These are phyloP conservation scores for Orbilia quercus DNA, from an alignment of 2,329 filamentous ascomycete species.

Conservation along the genomic window DNA sequence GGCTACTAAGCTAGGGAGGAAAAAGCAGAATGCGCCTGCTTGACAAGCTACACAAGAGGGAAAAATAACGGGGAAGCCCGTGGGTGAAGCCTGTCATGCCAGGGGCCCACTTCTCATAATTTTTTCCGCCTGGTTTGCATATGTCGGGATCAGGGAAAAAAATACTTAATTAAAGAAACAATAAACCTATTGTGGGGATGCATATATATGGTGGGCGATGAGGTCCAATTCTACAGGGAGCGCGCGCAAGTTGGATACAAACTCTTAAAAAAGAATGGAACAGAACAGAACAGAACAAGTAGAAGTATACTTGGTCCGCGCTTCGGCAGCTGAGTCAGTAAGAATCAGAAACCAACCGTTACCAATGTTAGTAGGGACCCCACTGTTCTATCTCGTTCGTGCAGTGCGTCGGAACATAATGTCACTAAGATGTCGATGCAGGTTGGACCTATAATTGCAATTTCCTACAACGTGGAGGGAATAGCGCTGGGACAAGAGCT, in stretches of 20 bases:
- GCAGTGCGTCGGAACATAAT: slow-evolving; percentile 22
- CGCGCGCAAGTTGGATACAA: too few relatives aligned
- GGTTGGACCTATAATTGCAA: slow-evolving; percentile 45
- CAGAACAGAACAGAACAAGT: too few relatives aligned
- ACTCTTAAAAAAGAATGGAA: neutral
- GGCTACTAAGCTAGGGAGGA: neutral
- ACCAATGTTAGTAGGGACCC: slow-evolving; percentile 1
- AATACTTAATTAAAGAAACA: too few relatives aligned
- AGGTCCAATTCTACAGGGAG: slow-evolving; percentile 1
- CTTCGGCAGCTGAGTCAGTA: slow-evolving; percentile 10
- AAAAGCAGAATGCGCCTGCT: neutral
- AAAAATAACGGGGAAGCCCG: slow-evolving; percentile 15
- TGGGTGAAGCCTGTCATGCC: neutral
- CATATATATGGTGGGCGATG: neutral
- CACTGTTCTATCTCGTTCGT: neutral
- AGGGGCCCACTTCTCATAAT: slow-evolving; percentile 16
- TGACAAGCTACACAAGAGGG: slow-evolving; percentile 13
- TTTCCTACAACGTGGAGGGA: slow-evolving; percentile 16
- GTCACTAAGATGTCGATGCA: neutral
- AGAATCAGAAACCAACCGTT: slow-evolving; percentile 9
- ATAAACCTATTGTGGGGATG: too few relatives aligned
- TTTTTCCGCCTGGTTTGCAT: slow-evolving; percentile 1
- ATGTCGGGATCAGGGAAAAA: slow-evolving; percentile 14
- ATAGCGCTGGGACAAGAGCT: slow-evolving; percentile 17
- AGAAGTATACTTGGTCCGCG: too few relatives aligned